phyloP scores from a whole-genome alignment of 2,329 filamentous ascomycete species.

The Penicillium sp. region DNA sequence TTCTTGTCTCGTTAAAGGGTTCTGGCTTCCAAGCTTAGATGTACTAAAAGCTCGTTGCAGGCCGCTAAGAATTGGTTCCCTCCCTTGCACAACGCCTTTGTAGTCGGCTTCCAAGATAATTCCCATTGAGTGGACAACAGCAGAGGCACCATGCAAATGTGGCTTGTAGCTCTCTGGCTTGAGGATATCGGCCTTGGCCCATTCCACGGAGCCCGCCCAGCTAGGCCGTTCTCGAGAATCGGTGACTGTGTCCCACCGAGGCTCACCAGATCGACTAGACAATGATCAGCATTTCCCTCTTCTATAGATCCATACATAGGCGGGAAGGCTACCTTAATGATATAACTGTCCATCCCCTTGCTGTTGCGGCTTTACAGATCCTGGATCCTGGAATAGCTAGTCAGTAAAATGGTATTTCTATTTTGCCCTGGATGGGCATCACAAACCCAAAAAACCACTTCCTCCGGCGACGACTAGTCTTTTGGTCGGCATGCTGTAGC shows the following conservation, averaged over 20 bases:
- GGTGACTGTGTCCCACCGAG: slow-evolving; percentile 79
- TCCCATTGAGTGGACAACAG: slow-evolving; percentile 91
- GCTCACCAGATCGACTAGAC: slow-evolving; percentile 80
- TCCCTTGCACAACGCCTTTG: slow-evolving; percentile 83
- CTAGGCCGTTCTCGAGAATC: slow-evolving; percentile 67
- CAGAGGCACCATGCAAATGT: slow-evolving; percentile 73
- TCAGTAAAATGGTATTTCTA: slow-evolving; percentile 9
- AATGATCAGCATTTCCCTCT: slow-evolving; percentile 9
- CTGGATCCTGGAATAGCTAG: slow-evolving; percentile 55
- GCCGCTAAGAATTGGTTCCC: slow-evolving; percentile 76
- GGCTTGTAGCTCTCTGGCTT: slow-evolving; percentile 75
- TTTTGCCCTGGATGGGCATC: slow-evolving; percentile 22
- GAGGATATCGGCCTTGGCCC: slow-evolving; percentile 87
- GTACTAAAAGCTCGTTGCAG: slow-evolving; percentile 75
- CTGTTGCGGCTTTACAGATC: slow-evolving; percentile 87
- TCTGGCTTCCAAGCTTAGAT: slow-evolving; percentile 61
- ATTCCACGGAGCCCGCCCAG: slow-evolving; percentile 81
- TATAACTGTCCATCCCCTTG: slow-evolving; percentile 85
- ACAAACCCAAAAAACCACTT: slow-evolving; percentile 79
- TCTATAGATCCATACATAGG: background rate
- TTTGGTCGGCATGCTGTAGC: slow-evolving; percentile 59
- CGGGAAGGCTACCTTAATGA: slow-evolving; percentile 71
- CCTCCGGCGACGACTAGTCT: slow-evolving; percentile 88
- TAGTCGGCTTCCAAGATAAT: slow-evolving; percentile 97
- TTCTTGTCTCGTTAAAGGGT: slow-evolving; percentile 65